A percentile compares a stretch with the other conserved stretches of the same genome.
phyloP scores from a whole-genome alignment of 768 basidiomycete genomes.

The Tylopilus balloui region DNA sequence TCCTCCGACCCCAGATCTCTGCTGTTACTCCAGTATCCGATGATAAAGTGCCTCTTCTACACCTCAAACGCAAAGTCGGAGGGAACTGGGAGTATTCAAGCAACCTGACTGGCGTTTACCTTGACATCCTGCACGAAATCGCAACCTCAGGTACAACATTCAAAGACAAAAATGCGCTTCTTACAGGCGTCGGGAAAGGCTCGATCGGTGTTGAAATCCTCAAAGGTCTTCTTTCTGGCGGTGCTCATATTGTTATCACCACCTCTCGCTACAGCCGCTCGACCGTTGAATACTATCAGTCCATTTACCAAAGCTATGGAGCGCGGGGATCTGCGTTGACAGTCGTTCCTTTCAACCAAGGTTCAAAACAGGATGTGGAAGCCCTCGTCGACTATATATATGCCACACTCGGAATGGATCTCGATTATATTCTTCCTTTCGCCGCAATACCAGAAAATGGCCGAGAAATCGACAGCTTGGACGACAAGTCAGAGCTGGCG shows the following conservation, averaged over 20 bases:
- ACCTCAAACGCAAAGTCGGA: slow-evolving; percentile 95
- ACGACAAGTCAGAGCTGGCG: slow-evolving; percentile 96
- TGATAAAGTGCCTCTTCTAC: slow-evolving; percentile 90
- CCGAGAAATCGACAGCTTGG: slow-evolving; percentile 94
- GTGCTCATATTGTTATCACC: slow-evolving; percentile 94
- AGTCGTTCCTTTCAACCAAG: slow-evolving; percentile 99
- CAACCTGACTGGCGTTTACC: slow-evolving; percentile 92
- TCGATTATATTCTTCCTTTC: slow-evolving; percentile 98
- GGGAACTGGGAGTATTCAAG: slow-evolving; percentile 95
- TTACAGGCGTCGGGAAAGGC: slow-evolving; percentile 97
- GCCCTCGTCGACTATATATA: slow-evolving; percentile 99
- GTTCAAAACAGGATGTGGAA: slow-evolving; percentile 97
- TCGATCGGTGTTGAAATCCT: slow-evolving; percentile 98
- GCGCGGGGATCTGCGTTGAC: slow-evolving; percentile 95
- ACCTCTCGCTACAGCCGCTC: slow-evolving; percentile 96
- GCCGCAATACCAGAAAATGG: slow-evolving; percentile 99
- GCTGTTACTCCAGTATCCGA: slow-evolving; percentile 66
- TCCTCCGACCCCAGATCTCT: slow-evolving; percentile 88
- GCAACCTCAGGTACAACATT: slow-evolving; percentile 98
- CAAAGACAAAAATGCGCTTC: slow-evolving; percentile 97
- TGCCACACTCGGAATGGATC: slow-evolving; percentile 88
- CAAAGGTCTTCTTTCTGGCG: slow-evolving; percentile 94
- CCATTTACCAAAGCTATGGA: slow-evolving; percentile 93
- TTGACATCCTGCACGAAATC: slow-evolving; percentile 96
- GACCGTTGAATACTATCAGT: slow-evolving; percentile 97